Percentiles rank a stretch among this genome's conserved stretches.
These are phyloP conservation scores for Maudiozyma turicensis DNA, from an alignment of 805 yeast genomes.

Conservation along the genomic window DNA sequence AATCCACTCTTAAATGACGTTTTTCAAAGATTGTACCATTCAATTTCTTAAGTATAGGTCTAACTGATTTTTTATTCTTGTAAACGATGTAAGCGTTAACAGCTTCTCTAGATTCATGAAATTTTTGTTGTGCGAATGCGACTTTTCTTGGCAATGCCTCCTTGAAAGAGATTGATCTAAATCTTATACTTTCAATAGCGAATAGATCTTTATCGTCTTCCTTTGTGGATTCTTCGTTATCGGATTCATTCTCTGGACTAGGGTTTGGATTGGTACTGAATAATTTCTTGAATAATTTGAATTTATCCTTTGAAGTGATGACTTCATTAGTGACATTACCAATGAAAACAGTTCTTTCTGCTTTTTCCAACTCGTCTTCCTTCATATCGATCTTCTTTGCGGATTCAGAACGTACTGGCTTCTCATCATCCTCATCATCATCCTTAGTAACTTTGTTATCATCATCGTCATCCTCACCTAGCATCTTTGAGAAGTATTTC, in stretches of 20 bases:
- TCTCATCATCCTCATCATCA: too few species aligned
- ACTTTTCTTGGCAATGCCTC: slow-evolving; percentile 86
- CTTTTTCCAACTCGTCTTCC: slow-evolving; percentile 67
- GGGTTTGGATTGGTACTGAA: slow-evolving; percentile 30
- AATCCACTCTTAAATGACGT: slow-evolving; percentile 83
- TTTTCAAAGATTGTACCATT: slow-evolving; percentile 63
- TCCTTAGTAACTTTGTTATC: slow-evolving; percentile 1
- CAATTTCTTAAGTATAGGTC: slow-evolving; percentile 30
- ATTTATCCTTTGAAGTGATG: slow-evolving; percentile 50
- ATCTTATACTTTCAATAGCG: slow-evolving; percentile 63
- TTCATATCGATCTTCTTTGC: slow-evolving; percentile 49
- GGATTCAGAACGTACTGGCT: slow-evolving; percentile 21
- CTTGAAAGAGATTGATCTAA: slow-evolving; percentile 83
- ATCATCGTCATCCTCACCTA: slow-evolving; percentile 28
- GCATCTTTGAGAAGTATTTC: slow-evolving; percentile 42
- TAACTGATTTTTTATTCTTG: slow-evolving; percentile 39
- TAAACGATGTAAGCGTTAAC: slow-evolving; percentile 86
- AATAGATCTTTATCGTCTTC: slow-evolving; percentile 22
- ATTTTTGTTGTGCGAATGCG: slow-evolving; percentile 72
- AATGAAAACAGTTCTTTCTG: slow-evolving; percentile 75
- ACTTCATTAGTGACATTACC: slow-evolving; percentile 71
- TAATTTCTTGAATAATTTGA: slow-evolving; percentile 55
- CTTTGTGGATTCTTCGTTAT: slow-evolving; percentile 5
- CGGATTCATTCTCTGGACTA: slow-evolving; percentile 7
- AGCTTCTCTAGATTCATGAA: slow-evolving; percentile 69